Conservation (phyloP, 176 grass and related monocot genomes). For the Oryza glaberrima region DNA sequence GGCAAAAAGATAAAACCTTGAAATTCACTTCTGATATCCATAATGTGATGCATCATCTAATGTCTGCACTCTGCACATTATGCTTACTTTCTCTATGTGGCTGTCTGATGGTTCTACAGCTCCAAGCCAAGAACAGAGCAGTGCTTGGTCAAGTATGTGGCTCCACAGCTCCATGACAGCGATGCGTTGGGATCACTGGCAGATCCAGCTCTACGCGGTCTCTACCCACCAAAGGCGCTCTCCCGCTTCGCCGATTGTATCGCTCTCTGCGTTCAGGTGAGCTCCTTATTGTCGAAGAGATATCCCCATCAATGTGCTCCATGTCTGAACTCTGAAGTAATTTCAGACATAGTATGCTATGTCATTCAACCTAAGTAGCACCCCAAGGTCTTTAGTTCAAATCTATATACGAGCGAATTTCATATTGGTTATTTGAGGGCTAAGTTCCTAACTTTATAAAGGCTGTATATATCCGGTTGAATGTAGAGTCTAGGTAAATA, state of each 20-base stretch:
- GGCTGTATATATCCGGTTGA: too few species aligned
- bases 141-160: conserved; percentile 69
- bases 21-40: neutral
- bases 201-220: conserved; percentile 79
- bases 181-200: conserved; percentile 59
- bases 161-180: conserved; percentile 70
- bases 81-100: neutral
- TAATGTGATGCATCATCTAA: neutral
- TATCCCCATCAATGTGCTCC: neutral
- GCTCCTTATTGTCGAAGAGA: conserved; percentile 21
- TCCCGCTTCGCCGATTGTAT: conserved; percentile 85
- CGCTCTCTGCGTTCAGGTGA: conserved; percentile 74
- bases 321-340: neutral
- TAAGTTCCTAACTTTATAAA: too few species aligned
- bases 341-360: neutral
- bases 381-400: too few species aligned
- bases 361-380: too few species aligned
- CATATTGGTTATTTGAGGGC: too few species aligned
- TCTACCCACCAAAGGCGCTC: conserved; percentile 75
- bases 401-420: too few species aligned
- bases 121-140: conserved; percentile 69
- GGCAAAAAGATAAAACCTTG: neutral
- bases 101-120: conserved; percentile 41
- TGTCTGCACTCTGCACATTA: neutral
- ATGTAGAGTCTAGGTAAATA: too few species aligned